Evolutionary conservation across 768 basidiomycete genomes (phyloP), one percentile per base, ranked within the genome.

Genomic region (Termitomyces heimii): DNA sequence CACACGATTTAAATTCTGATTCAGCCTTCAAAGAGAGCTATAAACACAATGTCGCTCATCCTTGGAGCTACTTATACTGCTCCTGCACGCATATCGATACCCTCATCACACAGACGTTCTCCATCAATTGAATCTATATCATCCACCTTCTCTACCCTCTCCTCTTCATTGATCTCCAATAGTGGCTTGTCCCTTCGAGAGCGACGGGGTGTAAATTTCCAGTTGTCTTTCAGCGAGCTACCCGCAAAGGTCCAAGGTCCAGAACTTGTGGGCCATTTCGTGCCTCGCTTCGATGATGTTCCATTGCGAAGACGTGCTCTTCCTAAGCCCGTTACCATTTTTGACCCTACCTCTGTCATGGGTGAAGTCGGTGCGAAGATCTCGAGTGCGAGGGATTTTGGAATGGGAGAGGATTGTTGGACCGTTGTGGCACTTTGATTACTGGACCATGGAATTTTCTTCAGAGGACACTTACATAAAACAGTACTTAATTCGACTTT

Each of bases 361-460:
- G 63, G 60, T 9, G 54, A 53, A 37, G 60, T 40, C 10, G 60
- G 51, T 9, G 31, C 28, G 8, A 62, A 57, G 52, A 62, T 54
- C 35, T 50, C 61, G 3, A 48, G 52, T 48, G 52, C 54, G n/a
- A 58, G 65, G 31, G 60, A 65, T 43, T 60, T 62, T 35, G 60
- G 63, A 26, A 65, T 65, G 57, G 57, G 57, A 22, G 57, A 60
- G 35, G 65, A 62, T 40, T 55, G 59, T 28, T 58, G 65, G 59
- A 64, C 59, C 39, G 54, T 60, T 34, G 58, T 59, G 18, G 44
- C 18, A 18, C 22, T 58, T n/a, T 55, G 24, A 54, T 34, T 35
- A 14, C 42, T 18, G 28, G 50, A 5, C 13, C 8, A 20, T 18
- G 8, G 31, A 31, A 44, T 20, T 43, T 43, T 32, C 10, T 31